A percentile compares a stretch with the other conserved stretches of the same genome.
Conservation (phyloP, 306 rosid genomes). For the Castanopsis chinensis region DNA sequence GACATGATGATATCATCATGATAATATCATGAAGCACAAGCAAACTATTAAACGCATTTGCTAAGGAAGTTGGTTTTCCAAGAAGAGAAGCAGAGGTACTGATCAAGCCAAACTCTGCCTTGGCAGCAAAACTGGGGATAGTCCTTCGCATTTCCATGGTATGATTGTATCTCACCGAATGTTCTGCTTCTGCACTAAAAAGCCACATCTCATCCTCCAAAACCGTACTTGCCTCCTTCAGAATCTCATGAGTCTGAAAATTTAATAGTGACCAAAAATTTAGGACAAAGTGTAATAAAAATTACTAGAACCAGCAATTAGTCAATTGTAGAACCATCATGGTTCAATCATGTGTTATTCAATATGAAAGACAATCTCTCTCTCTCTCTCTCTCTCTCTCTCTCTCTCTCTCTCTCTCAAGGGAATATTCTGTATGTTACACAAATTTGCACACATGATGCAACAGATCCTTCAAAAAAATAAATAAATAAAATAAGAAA, state of each 20-base stretch:
- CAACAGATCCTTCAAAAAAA: background rate
- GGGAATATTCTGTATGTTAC: background rate
- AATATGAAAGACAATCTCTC: background rate
- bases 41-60: conserved; percentile 52
- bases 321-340: conserved; percentile 5
- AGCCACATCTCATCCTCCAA: conserved; percentile 71
- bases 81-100: conserved; percentile 52
- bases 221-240: conserved; percentile 54
- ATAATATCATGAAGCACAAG: conserved; percentile 69
- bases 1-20: conserved; percentile 43
- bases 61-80: conserved; percentile 56
- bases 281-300: conserved; percentile 32
- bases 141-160: conserved; percentile 36
- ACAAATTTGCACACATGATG: background rate
- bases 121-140: conserved; percentile 33
- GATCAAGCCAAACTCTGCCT: conserved; percentile 55
- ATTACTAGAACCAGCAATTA: conserved; percentile 21
- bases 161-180: conserved; percentile 38
- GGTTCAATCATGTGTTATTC: background rate
- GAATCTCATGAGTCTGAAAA: conserved; percentile 70
- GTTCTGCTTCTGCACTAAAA: conserved; percentile 43
- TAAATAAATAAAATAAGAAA: background rate
- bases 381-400: too few species aligned
- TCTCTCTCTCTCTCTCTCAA: too few species aligned
- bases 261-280: conserved; percentile 35